phyloP scores from a whole-genome alignment of 495 filamentous ascomycete genomes.

The Polyplosphaeria fusca region DNA sequence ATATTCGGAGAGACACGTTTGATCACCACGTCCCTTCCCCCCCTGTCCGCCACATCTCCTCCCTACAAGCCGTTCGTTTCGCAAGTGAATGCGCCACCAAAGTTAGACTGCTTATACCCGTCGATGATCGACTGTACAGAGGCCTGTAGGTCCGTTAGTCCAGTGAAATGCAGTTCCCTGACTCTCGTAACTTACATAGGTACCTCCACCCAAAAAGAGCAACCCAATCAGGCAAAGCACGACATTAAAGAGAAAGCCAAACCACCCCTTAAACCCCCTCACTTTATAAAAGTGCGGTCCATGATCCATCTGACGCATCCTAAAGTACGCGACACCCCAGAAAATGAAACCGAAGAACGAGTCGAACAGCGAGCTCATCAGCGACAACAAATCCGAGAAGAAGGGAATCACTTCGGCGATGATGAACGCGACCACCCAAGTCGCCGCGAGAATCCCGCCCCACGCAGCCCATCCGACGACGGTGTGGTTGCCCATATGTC shows the following conservation, averaged over 20 bases:
- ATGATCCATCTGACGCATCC: constrained; percentile 71
- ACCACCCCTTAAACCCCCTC: constrained; percentile 58
- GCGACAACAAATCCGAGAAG: constrained; percentile 75
- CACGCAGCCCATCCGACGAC: constrained; percentile 77
- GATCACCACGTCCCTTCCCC: too few relatives aligned
- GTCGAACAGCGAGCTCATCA: constrained; percentile 89
- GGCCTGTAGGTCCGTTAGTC: constrained; percentile 23
- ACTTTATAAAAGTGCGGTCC: constrained; percentile 58
- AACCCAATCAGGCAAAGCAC: constrained; percentile 66
- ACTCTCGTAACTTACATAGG: constrained; percentile 59
- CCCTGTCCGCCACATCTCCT: too few relatives aligned
- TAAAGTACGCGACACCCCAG: constrained; percentile 84
- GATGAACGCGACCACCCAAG: constrained; percentile 77
- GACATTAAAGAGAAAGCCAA: constrained; percentile 63
- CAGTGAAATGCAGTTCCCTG: too few relatives aligned
- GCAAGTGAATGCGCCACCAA: constrained; percentile 44
- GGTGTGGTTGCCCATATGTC: constrained; percentile 73
- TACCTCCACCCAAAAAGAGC: constrained; percentile 73
- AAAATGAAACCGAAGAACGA: constrained; percentile 94
- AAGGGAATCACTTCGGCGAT: constrained; percentile 89
- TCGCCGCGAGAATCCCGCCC: constrained; percentile 66
- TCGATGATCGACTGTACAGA: constrained; percentile 43
- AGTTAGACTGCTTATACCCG: constrained; percentile 37
- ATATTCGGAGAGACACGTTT: too few relatives aligned
- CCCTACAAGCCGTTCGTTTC: constrained; percentile 36